Conservation (phyloP, 805 yeast species). For the Hyphopichia homilentoma region DNA sequence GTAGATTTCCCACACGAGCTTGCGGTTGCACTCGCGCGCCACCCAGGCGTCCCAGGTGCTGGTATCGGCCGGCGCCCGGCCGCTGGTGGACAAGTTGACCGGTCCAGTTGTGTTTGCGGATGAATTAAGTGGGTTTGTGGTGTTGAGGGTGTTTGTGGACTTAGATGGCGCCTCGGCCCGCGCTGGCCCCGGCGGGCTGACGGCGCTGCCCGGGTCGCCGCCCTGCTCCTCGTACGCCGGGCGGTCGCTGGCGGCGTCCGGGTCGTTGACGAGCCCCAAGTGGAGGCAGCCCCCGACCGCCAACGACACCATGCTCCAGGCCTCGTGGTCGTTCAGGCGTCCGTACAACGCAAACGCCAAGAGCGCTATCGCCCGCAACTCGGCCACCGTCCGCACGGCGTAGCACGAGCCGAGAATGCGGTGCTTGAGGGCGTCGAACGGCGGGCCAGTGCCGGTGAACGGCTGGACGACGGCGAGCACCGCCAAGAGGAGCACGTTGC, state of each 20-base stretch:
- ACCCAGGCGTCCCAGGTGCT: constrained; percentile 10
- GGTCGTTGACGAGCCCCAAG: constrained; percentile 10
- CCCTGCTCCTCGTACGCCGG: too few species aligned
- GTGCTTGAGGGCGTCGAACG: constrained; percentile 5
- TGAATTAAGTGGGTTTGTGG: too few species aligned
- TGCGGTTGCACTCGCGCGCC: constrained; percentile 8
- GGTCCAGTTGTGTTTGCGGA: neutral
- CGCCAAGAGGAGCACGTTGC: constrained; percentile 8
- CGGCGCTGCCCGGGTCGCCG: too few species aligned
- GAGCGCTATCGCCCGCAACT: constrained; percentile 10
- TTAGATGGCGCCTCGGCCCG: constrained; percentile 2
- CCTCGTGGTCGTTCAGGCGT: constrained; percentile 9
- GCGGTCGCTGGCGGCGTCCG: too few species aligned
- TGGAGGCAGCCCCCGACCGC: constrained; percentile 14
- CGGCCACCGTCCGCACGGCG: constrained; percentile 8
- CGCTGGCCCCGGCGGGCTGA: neutral
- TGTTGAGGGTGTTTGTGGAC: too few species aligned
- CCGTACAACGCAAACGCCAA: constrained; percentile 11
- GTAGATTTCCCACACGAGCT: constrained; percentile 13
- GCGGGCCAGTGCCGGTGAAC: too few species aligned
- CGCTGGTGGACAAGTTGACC: constrained; percentile 1
- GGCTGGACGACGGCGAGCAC: too few species aligned
- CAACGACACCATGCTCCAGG: constrained; percentile 13
- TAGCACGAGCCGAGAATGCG: constrained; percentile 10
- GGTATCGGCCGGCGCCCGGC: neutral